phyloP scores from a whole-genome alignment of 2,329 filamentous ascomycete species.

The Didymella segeticola region DNA sequence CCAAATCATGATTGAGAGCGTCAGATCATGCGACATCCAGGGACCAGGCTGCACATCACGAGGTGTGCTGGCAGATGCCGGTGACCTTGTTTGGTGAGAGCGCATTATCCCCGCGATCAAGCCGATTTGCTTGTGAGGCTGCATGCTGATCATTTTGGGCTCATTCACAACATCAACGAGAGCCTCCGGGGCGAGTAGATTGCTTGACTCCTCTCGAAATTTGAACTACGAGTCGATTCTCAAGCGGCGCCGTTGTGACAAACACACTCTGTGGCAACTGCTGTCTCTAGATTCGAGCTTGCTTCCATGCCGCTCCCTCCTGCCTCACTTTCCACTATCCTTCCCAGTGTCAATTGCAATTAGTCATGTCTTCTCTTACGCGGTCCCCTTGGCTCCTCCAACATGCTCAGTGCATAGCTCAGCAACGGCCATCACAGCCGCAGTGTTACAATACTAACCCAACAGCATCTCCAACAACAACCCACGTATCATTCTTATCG shows the following conservation, averaged over 20 bases:
- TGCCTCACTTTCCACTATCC: not conserved
- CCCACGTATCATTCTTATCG: not conserved
- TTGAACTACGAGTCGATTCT: not conserved
- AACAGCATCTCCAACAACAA: not conserved
- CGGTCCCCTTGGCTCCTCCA: not conserved
- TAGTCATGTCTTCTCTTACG: not conserved
- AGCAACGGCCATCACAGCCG: constrained; percentile 8
- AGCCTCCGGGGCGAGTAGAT: not conserved
- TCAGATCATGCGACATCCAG: constrained; percentile 26
- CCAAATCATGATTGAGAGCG: constrained; percentile 13
- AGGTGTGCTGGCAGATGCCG: constrained; percentile 30
- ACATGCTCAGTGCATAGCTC: constrained; percentile 6
- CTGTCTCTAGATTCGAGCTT: not conserved
- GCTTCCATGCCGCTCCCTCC: not conserved
- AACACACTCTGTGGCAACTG: not conserved
- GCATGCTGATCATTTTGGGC: not conserved
- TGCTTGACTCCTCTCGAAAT: not conserved
- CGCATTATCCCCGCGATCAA: not conserved
- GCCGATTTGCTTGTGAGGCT: constrained; percentile 1
- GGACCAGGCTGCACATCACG: constrained; percentile 26
- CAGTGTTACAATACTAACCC: constrained; percentile 12
- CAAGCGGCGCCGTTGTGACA: not conserved
- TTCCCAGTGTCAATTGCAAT: not conserved
- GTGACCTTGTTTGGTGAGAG: constrained; percentile 11
- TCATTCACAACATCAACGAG: not conserved